These are phyloP conservation scores for Penicillium sp. DNA, from an alignment of 2,329 filamentous ascomycete genomes.

Conservation along the genomic window DNA sequence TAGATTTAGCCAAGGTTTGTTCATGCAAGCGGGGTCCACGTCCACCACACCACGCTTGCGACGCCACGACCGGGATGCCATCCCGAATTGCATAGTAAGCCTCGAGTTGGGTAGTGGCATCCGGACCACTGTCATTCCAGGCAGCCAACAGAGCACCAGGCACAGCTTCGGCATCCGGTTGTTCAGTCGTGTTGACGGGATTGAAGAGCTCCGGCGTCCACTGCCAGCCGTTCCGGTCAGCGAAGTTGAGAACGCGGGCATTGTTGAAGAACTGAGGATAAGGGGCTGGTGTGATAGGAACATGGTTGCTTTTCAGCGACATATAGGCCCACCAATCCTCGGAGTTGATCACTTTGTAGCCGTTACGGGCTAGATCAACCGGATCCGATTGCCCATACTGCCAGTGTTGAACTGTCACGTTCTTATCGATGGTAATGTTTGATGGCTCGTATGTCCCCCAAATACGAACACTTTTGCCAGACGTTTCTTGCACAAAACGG, in stretches of 20 bases:
- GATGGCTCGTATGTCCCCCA: conserved; percentile 57
- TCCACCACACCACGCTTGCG: conserved; percentile 55
- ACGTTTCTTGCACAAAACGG: conserved; percentile 42
- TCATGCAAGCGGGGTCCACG: conserved; percentile 42
- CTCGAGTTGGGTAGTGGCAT: conserved; percentile 52
- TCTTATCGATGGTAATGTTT: conserved; percentile 40
- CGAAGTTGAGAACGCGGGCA: conserved; percentile 50
- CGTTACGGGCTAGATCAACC: conserved; percentile 44
- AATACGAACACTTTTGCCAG: conserved; percentile 50
- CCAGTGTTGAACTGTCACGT: conserved; percentile 57
- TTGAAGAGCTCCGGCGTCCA: conserved; percentile 54
- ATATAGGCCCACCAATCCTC: conserved; percentile 57
- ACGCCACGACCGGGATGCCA: conserved; percentile 52
- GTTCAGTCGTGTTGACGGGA: conserved; percentile 48
- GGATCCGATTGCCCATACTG: conserved; percentile 55
- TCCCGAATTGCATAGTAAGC: conserved; percentile 52
- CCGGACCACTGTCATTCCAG: conserved; percentile 57
- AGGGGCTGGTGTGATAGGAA: conserved; percentile 48
- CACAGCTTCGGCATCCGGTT: conserved; percentile 44
- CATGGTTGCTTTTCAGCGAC: conserved; percentile 55
- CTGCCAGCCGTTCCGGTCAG: conserved; percentile 42
- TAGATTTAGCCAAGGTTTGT: conserved; percentile 36
- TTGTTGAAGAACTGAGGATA: conserved; percentile 51
- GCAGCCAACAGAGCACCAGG: conserved; percentile 51
- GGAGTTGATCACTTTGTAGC: conserved; percentile 54